A percentile compares a stretch with the other conserved stretches of the same genome.
phyloP scores from a whole-genome alignment of 306 rosid genomes.

The Dryas drummondii region DNA sequence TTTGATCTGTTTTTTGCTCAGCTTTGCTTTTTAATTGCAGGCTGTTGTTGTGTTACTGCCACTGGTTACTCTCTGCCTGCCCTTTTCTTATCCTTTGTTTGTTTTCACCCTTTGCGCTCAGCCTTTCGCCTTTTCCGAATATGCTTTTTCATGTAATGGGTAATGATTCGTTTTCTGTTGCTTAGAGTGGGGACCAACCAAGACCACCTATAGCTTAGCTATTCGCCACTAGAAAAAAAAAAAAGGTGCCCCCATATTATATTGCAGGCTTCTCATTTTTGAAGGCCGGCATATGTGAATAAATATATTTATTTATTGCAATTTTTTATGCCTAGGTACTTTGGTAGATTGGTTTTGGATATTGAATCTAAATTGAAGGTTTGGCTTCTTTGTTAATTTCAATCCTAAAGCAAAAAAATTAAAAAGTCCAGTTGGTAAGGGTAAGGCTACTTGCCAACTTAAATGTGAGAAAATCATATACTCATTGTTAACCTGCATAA shows the following conservation, averaged over 20 bases:
- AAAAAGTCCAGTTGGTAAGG: too few species aligned
- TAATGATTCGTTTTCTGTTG: slow-evolving; percentile 11
- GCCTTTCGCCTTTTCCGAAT: slow-evolving; percentile 1
- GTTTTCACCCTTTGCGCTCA: not conserved
- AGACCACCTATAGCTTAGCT: not conserved
- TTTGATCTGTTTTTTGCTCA: not conserved
- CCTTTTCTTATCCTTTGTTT: not conserved
- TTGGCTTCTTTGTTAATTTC: not conserved
- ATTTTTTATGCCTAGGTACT: too few species aligned
- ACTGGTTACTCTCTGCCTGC: not conserved
- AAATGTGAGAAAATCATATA: too few species aligned
- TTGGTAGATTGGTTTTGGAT: not conserved
- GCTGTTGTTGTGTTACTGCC: slow-evolving; percentile 2
- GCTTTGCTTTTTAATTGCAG: not conserved
- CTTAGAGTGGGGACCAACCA: slow-evolving; percentile 8
- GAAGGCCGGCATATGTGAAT: not conserved
- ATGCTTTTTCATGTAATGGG: slow-evolving; percentile 9
- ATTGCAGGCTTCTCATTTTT: slow-evolving; percentile 1
- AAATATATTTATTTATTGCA: not conserved
- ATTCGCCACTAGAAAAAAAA: not conserved
- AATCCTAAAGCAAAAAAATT: too few species aligned
- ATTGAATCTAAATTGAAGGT: not conserved
- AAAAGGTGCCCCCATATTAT: slow-evolving; percentile 11
- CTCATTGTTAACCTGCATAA: too few species aligned
- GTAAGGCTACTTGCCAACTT: too few species aligned